A percentile compares a stretch with the other conserved stretches of the same genome.
Conservation (phyloP, 2,329 filamentous ascomycete species). For the Orbilia blumenaviensis region DNA sequence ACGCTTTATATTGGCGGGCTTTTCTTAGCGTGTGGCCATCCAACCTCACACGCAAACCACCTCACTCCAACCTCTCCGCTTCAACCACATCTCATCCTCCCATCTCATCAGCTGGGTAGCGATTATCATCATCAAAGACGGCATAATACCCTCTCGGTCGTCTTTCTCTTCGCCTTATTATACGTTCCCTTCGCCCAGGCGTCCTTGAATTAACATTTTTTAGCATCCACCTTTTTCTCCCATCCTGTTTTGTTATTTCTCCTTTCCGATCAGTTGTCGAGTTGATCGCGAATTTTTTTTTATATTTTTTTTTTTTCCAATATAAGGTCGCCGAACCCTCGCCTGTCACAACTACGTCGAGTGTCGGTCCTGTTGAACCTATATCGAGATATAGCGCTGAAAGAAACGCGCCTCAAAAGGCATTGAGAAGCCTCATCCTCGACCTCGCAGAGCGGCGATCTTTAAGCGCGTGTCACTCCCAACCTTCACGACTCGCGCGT, state of each 20-base stretch:
- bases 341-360: background rate
- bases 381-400: constrained; percentile 21
- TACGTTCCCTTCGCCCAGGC: constrained; percentile 29
- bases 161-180: constrained; percentile 26
- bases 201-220: constrained; percentile 4
- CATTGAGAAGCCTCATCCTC: background rate
- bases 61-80: constrained; percentile 23
- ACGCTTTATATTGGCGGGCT: constrained; percentile 67
- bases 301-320: background rate
- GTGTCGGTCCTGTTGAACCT: background rate
- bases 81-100: constrained; percentile 4
- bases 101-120: constrained; percentile 16
- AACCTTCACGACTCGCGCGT: constrained; percentile 33
- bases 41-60: constrained; percentile 48
- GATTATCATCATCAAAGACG: constrained; percentile 17
- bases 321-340: constrained; percentile 12
- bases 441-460: background rate
- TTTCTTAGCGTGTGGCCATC: constrained; percentile 39
- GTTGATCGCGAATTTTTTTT: constrained; percentile 50
- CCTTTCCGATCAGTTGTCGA: constrained; percentile 38
- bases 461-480: constrained; percentile 24
- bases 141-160: constrained; percentile 30
- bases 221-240: constrained; percentile 47
- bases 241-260: constrained; percentile 43
- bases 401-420: constrained; percentile 32